phyloP scores from a whole-genome alignment of 768 basidiomycete species.

The Serendipita indica region DNA sequence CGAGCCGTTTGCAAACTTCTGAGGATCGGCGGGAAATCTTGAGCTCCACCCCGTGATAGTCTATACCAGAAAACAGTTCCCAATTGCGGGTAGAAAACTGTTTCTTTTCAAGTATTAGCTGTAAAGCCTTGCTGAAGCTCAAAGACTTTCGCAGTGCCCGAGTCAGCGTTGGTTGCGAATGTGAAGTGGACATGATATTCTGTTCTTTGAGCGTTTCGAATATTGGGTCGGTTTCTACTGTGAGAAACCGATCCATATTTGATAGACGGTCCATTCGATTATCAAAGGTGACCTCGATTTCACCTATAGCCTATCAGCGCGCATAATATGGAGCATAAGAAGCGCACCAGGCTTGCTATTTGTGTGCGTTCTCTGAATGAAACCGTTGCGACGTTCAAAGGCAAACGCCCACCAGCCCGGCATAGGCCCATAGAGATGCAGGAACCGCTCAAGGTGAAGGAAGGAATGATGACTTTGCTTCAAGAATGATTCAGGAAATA shows the following conservation, averaged over 20 bases:
- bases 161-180: background rate
- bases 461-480: constrained; percentile 24
- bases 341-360: constrained; percentile 19
- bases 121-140: background rate
- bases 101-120: background rate
- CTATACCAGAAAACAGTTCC: background rate
- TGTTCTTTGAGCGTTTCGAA: background rate
- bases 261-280: background rate
- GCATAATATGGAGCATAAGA: constrained; percentile 13
- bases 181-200: background rate
- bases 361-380: constrained; percentile 18
- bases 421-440: constrained; percentile 22
- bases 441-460: constrained; percentile 21
- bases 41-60: background rate
- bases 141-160: background rate
- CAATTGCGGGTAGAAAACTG: background rate
- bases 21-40: background rate
- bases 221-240: background rate
- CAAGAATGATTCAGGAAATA: constrained; percentile 15
- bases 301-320: background rate
- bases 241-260: background rate
- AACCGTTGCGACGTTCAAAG: constrained; percentile 21
- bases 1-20: background rate
- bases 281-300: background rate
- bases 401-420: constrained; percentile 26